Percentiles rank a stretch among this genome's conserved stretches.
Conservation (phyloP, 2,329 filamentous ascomycete genomes). For the Exophiala viscosa region DNA sequence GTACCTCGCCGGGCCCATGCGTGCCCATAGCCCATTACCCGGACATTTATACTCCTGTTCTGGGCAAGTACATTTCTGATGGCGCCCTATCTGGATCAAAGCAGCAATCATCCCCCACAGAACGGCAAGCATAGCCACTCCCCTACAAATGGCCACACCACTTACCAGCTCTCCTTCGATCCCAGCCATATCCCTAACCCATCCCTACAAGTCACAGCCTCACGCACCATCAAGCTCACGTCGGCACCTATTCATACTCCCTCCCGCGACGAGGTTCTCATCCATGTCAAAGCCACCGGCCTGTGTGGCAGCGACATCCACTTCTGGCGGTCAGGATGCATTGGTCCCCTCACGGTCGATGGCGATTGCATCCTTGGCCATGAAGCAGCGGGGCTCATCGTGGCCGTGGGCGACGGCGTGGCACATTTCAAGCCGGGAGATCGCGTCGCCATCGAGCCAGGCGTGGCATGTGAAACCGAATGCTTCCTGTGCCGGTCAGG, state of each 20-base stretch:
- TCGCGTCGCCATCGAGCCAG: conserved; percentile 36
- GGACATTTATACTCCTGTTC: too few relatives aligned
- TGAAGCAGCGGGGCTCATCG: conserved; percentile 33
- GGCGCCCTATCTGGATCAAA: too few relatives aligned
- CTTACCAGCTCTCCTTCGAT: too few relatives aligned
- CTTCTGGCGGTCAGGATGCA: conserved; percentile 36
- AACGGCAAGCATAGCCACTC: too few relatives aligned
- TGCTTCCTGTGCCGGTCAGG: conserved; percentile 38
- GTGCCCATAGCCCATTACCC: too few relatives aligned
- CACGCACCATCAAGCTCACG: not conserved
- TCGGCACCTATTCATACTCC: not conserved
- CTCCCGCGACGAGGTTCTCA: conserved; percentile 32
- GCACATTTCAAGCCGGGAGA: conserved; percentile 29
- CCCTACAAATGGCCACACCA: too few relatives aligned
- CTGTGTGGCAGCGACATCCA: conserved; percentile 43
- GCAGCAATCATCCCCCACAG: too few relatives aligned
- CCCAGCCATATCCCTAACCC: not conserved
- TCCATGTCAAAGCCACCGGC: conserved; percentile 42
- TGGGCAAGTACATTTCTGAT: too few relatives aligned
- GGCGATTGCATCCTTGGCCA: conserved; percentile 54
- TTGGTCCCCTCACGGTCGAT: conserved; percentile 54
- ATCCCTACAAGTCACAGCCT: not conserved
- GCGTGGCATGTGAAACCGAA: conserved; percentile 32
- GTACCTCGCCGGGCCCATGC: too few relatives aligned
- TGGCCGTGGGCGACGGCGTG: conserved; percentile 28